Conservation (phyloP, 2,329 filamentous ascomycete genomes). For the Paecilomyces fulvus region DNA sequence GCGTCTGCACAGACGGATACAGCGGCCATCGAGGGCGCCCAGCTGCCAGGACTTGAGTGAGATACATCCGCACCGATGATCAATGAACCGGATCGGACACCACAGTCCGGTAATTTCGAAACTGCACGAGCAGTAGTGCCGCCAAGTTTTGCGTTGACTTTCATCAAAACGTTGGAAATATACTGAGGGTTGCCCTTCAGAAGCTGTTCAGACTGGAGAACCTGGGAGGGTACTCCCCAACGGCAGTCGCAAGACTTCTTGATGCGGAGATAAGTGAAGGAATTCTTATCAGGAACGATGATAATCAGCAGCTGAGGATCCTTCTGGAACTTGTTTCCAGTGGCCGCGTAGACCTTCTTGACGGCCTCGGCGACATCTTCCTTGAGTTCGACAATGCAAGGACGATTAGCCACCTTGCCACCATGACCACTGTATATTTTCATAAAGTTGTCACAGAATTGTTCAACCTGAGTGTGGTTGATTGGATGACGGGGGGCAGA, state of each 20-base stretch:
- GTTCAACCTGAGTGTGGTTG: conserved; percentile 36
- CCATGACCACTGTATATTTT: conserved; percentile 55
- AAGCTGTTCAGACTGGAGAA: conserved; percentile 65
- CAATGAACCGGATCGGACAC: conserved; percentile 50
- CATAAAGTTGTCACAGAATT: conserved; percentile 54
- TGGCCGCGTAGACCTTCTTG: conserved; percentile 46
- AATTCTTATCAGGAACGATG: conserved; percentile 63
- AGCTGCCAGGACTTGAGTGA: conserved; percentile 63
- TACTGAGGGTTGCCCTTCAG: conserved; percentile 68
- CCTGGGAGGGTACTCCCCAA: conserved; percentile 75
- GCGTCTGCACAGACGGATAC: conserved; percentile 74
- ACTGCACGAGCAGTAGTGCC: conserved; percentile 59
- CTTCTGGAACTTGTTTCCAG: conserved; percentile 45
- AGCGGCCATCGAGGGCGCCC: conserved; percentile 69
- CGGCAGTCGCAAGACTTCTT: conserved; percentile 87
- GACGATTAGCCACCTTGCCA: conserved; percentile 43
- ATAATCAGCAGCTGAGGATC: conserved; percentile 72
- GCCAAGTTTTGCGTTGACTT: conserved; percentile 92
- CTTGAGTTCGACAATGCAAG: conserved; percentile 35
- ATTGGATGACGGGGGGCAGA: conserved; percentile 45
- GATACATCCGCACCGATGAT: conserved; percentile 89
- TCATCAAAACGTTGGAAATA: conserved; percentile 90
- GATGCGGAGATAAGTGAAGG: conserved; percentile 67
- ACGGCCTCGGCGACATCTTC: conserved; percentile 47
- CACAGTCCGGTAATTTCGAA: conserved; percentile 31